Conservation (phyloP, 176 grass and related monocot genomes). For the Aegilops sharonensis region DNA sequence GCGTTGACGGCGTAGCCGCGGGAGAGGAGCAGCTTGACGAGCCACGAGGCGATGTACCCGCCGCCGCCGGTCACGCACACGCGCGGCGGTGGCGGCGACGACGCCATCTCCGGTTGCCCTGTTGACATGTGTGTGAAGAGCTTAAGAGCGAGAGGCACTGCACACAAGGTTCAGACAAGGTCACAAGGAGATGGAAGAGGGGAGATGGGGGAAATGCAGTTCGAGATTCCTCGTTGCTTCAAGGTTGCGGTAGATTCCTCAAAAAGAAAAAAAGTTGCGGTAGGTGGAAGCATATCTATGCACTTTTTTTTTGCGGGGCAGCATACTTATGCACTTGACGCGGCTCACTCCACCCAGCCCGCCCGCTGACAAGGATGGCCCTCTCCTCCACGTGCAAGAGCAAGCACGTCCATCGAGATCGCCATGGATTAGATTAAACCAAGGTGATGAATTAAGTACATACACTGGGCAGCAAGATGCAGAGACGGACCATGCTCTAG, state of each 20-base stretch:
- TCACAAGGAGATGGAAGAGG: not conserved
- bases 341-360: not conserved
- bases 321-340: not conserved
- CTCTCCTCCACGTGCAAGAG: not conserved
- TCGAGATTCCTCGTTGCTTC: not conserved
- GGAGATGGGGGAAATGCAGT: not conserved
- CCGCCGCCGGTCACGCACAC: constrained; percentile 60
- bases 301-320: too few species aligned
- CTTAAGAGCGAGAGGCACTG: not conserved
- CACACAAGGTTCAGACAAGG: too few species aligned
- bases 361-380: not conserved
- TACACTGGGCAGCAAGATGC: not conserved
- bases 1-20: constrained; percentile 54
- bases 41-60: constrained; percentile 49
- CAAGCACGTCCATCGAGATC: not conserved
- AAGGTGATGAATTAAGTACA: too few species aligned
- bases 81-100: not conserved
- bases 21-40: constrained; percentile 60
- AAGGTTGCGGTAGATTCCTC: not conserved
- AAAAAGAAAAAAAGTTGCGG: too few species aligned
- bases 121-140: not conserved
- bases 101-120: not conserved
- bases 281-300: not conserved
- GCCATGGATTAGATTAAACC: not conserved
- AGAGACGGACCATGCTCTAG: not conserved